phyloP scores from a whole-genome alignment of 257 asterid species.

The Nicotiana sylvestris region DNA sequence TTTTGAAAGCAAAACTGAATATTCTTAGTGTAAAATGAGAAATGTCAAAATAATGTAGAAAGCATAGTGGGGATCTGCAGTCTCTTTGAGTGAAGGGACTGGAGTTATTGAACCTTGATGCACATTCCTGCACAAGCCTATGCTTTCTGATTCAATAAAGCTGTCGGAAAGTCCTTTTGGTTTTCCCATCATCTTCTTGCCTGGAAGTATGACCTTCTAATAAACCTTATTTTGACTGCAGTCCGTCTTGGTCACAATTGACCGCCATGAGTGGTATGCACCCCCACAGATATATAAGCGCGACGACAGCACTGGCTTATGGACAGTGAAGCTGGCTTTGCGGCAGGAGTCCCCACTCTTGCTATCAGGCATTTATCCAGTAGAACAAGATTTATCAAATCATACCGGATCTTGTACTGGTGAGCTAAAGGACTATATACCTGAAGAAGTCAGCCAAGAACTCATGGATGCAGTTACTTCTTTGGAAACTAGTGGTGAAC shows the following conservation, averaged over 20 bases:
- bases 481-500: constrained; percentile 78
- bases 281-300: constrained; percentile 85
- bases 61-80: not conserved
- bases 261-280: constrained; percentile 99
- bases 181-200: not conserved
- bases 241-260: constrained; percentile 97
- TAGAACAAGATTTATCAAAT: constrained; percentile 35
- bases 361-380: constrained; percentile 26
- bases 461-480: constrained; percentile 58
- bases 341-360: constrained; percentile 48
- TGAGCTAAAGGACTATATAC: constrained; percentile 59
- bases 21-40: not conserved
- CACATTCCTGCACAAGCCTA: not conserved
- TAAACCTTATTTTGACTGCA: constrained; percentile 34
- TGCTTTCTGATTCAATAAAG: constrained; percentile 8
- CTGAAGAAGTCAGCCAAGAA: constrained; percentile 53
- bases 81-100: not conserved
- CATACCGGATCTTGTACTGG: constrained; percentile 37
- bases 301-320: constrained; percentile 79
- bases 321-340: constrained; percentile 72
- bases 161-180: not conserved
- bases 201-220: constrained; percentile 3
- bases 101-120: constrained; percentile 9
- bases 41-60: not conserved
- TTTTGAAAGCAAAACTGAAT: constrained; percentile 1